These are phyloP conservation scores for Colletotrichum filicis DNA, from an alignment of 2,329 filamentous ascomycete species.

Conservation along the genomic window DNA sequence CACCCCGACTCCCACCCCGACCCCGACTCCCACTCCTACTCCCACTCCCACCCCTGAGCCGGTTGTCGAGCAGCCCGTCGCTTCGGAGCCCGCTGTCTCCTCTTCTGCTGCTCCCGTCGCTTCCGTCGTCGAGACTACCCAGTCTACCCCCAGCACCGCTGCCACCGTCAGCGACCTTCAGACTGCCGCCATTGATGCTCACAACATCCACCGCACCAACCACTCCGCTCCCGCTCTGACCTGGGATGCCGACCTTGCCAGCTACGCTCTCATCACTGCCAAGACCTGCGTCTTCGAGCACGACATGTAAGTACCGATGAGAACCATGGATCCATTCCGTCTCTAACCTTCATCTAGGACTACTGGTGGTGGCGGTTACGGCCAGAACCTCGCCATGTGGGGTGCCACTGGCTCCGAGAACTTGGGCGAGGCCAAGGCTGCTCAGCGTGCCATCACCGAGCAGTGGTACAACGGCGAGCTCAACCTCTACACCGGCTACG, in stretches of 20 bases:
- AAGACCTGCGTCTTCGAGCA: slow-evolving; percentile 78
- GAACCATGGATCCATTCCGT: slow-evolving; percentile 38
- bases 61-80: slow-evolving; percentile 2
- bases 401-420: slow-evolving; percentile 50
- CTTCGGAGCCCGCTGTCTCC: slow-evolving; percentile 17
- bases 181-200: slow-evolving; percentile 70
- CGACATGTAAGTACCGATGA: slow-evolving; percentile 71
- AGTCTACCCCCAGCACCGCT: slow-evolving; percentile 38
- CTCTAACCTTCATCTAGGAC: slow-evolving; percentile 48
- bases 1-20: slow-evolving; percentile 24
- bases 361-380: slow-evolving; percentile 74
- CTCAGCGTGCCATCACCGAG: slow-evolving; percentile 78
- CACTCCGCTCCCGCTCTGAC: slow-evolving; percentile 74
- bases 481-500: slow-evolving; percentile 65
- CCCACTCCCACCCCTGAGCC: slow-evolving; percentile 32
- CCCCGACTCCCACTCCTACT: slow-evolving; percentile 28
- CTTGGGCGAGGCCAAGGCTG: slow-evolving; percentile 64
- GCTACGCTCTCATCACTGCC: slow-evolving; percentile 73
- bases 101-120: slow-evolving; percentile 31
- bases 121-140: slow-evolving; percentile 37
- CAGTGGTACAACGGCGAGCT: slow-evolving; percentile 92
- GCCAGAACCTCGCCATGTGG: slow-evolving; percentile 89
- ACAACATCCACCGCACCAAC: slow-evolving; percentile 89
- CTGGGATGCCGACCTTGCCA: slow-evolving; percentile 74
- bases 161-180: slow-evolving; percentile 42